Evolutionary conservation across 768 basidiomycete genomes (phyloP), one percentile per base, ranked within the genome.

Genomic region (Hydnomerulius pinastri): DNA sequence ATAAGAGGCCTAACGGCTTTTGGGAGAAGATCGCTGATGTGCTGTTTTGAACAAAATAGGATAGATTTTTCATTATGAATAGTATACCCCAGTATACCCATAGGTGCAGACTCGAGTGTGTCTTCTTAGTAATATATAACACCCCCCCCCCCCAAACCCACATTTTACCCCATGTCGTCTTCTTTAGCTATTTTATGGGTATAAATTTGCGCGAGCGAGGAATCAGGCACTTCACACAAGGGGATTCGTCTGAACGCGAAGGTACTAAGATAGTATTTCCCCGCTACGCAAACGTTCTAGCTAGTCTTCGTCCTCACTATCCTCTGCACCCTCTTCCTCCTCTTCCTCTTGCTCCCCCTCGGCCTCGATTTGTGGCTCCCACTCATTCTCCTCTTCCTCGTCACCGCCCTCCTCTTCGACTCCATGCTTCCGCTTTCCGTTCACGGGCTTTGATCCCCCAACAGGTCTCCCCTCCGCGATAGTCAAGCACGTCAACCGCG

Each of bases 401-500:
- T 64, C 67, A 2, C 55, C 61, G 8, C 71, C 73, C 20, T 62
- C 65, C 20, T 73, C 64, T 5, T 50, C 57, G 18, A 52, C 62
- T 23, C 53, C 58, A 13, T 73, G 61, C 46, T 73, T 78, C 50
- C 74, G 67, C 59, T 76, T 77, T 41, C 67, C 53, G 46, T 44
- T 66, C 25, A 37, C 56, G 5, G 46, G 56, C 2, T 46, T 55
- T 3, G 40, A 56, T 18, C 52, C 59, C 15, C 44, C 59, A n/a
- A 36, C 2, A 18, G 56, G 39, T n/a, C 67, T 73, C 6, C 79
- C 80, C 43, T 83, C 82, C 6, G 82, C 83, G 11, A 85, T 59
- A 17, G 81, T 72, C 25, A 83, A 62, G 53, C 93, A 94, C 7
- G 91, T 96, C 63, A 98, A 65, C 23, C 95, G 77, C 27, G 83